Evolutionary conservation across 1,284 basidiomycete species (phyloP), one percentile per base, ranked within the genome.

Genomic region (Cryptococcus sp.): DNA sequence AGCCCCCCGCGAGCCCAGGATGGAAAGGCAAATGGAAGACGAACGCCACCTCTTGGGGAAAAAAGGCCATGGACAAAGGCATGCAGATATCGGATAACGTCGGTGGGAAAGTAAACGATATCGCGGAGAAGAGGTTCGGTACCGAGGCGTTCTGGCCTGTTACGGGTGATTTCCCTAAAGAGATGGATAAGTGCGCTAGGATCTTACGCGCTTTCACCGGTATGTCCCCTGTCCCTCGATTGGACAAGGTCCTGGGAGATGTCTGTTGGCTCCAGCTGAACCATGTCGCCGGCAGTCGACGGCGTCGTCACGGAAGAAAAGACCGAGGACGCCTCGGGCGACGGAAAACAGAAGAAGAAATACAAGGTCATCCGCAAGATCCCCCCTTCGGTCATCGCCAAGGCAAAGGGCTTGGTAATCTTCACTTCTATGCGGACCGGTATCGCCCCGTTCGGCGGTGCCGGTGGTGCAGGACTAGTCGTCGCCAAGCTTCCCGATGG

Each of bases 61-160:
- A 69, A 39, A 61, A 54, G 20, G 78, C 73, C 0, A 56, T 75
- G 8, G 75, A 76, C 15, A 78, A 76, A 58, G 57, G 64, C 5
- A 61, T 72, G 16, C 61, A 62, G 25, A 60, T 70, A 41, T 67
- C 63, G 22, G 79, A 80, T 60, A 75, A 69, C 35, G 50, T 78
- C 17, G 79, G 79, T 3, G 70, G 65, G 11, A 68, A 60, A 45
- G 68, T 79, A 52, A 80, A 80, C 61, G 58, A 59, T 22, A 64
- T 73, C 49, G 73, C 77, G 0, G 77, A 74, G 55, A 73, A 72
- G 66, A 58, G 65, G 42, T 68, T 81, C 5, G 82, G 82, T 3
- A 78, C 76, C 10, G 82, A 83, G 58, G 70, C 79, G 2, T 84
- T 84, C 66, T 83, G 79, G 78, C 83, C 83, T 3, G 77, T 78